A percentile compares a stretch with the other conserved stretches of the same genome.
Conservation (phyloP, 805 yeast genomes). For the Wickerhamomyces strasburgensis region DNA sequence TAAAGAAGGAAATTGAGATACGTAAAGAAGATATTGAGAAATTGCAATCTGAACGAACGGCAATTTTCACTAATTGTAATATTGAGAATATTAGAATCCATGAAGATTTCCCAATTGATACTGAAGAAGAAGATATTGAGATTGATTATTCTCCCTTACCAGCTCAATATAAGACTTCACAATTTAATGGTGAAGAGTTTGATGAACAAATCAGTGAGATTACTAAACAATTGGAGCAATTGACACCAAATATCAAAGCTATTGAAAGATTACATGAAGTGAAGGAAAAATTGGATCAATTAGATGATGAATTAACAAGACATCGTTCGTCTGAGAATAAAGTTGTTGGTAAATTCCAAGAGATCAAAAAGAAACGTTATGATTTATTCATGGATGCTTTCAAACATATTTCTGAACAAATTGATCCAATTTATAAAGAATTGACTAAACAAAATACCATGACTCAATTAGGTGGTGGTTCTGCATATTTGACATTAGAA, state of each 20-base stretch:
- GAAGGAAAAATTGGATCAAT: constrained; percentile 49
- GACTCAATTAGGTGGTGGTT: constrained; percentile 75
- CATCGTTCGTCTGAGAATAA: constrained; percentile 59
- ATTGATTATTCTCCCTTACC: constrained; percentile 50
- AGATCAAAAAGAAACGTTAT: constrained; percentile 54
- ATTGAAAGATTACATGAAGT: constrained; percentile 69
- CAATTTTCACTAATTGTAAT: constrained; percentile 65
- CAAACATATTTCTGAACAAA: constrained; percentile 64
- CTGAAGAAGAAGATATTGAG: constrained; percentile 38
- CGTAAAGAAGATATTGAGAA: constrained; percentile 52
- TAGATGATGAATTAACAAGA: constrained; percentile 58
- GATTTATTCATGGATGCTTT: constrained; percentile 67
- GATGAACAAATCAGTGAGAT: constrained; percentile 34
- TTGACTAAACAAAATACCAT: constrained; percentile 55
- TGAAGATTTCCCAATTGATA: constrained; percentile 49
- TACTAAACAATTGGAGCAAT: constrained; percentile 27
- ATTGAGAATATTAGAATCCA: constrained; percentile 58
- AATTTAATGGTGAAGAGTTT: constrained; percentile 25
- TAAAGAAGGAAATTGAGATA: constrained; percentile 31
- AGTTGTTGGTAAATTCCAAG: constrained; percentile 50
- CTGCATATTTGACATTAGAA: constrained; percentile 84
- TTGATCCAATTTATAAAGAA: constrained; percentile 80
- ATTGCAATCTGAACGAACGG: constrained; percentile 49
- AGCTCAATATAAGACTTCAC: constrained; percentile 35
- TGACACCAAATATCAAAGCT: constrained; percentile 83